phyloP scores from a whole-genome alignment of 2,329 filamentous ascomycete genomes.

The Cladorrhinum sp. region DNA sequence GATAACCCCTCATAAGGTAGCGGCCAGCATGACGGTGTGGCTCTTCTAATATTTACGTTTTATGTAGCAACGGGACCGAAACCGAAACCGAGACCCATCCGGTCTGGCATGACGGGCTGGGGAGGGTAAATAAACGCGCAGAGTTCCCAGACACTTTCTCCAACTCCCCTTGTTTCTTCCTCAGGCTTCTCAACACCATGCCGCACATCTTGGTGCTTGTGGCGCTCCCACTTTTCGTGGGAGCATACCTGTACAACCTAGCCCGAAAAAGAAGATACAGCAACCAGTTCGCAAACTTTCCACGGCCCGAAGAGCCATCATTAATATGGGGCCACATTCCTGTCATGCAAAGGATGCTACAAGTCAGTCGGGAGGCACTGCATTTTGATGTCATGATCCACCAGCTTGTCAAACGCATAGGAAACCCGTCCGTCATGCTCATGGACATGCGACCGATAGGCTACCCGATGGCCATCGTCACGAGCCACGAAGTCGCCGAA shows the following conservation, averaged over 20 bases:
- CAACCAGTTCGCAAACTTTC: background rate
- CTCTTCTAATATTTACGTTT: too few relatives aligned
- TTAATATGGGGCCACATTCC: background rate
- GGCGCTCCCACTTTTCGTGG: background rate
- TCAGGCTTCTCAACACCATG: background rate
- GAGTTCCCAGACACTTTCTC: too few relatives aligned
- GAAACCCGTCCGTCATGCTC: constrained; percentile 34
- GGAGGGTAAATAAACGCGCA: too few relatives aligned
- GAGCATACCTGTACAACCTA: background rate
- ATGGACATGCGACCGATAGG: constrained; percentile 36
- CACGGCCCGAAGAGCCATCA: background rate
- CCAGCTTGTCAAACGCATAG: constrained; percentile 31
- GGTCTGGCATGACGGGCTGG: too few relatives aligned
- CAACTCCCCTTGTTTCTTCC: background rate
- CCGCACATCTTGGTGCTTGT: background rate
- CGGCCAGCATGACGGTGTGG: too few relatives aligned
- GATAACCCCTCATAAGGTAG: too few relatives aligned
- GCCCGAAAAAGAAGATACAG: background rate
- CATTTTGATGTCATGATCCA: constrained; percentile 26
- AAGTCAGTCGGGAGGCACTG: background rate
- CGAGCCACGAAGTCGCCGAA: constrained; percentile 37
- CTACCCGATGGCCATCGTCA: constrained; percentile 33
- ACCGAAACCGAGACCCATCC: background rate
- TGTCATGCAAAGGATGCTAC: background rate
- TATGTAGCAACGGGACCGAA: background rate